Percentiles rank a stretch among this genome's conserved stretches.
phyloP scores from a whole-genome alignment of 306 rosid species.

The Canavalia ensiformis region DNA sequence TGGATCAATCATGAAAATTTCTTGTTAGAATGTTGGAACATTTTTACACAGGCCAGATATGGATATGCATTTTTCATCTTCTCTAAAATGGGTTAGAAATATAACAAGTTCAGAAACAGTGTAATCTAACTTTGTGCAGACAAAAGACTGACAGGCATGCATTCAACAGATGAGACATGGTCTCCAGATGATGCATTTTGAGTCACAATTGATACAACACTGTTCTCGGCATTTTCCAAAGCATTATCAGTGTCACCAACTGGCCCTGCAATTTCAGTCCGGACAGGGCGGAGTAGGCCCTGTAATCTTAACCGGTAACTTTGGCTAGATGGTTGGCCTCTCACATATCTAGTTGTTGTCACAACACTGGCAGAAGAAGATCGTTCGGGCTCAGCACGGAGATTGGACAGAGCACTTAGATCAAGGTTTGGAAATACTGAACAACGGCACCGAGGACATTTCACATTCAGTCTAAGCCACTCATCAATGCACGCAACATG shows the following conservation, averaged over 20 bases:
- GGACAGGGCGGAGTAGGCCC: conserved; percentile 80
- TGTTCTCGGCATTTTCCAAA: conserved; percentile 71
- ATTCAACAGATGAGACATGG: conserved; percentile 51
- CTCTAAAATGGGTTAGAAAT: conserved; percentile 60
- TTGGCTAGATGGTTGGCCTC: conserved; percentile 86
- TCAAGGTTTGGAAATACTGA: conserved; percentile 99
- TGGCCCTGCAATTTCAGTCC: conserved; percentile 63
- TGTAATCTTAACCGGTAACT: conserved; percentile 86
- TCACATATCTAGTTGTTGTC: conserved; percentile 76
- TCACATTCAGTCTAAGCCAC: conserved; percentile 99
- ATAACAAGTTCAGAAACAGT: conserved; percentile 43
- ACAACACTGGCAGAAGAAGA: conserved; percentile 71
- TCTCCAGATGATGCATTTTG: conserved; percentile 50
- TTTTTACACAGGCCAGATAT: conserved; percentile 51
- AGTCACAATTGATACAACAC: conserved; percentile 48
- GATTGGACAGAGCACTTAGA: conserved; percentile 97
- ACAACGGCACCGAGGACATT: conserved; percentile 99
- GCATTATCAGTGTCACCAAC: conserved; percentile 57
- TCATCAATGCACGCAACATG: conserved; percentile 98
- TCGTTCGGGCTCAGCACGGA: conserved; percentile 83
- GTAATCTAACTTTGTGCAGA: conserved; percentile 58
- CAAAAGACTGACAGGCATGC: conserved; percentile 53
- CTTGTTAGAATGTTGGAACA: conserved; percentile 55
- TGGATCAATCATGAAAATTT: conserved; percentile 57
- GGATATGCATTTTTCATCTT: conserved; percentile 50